Evolutionary conservation across 1,139 yeast species (phyloP).

Genomic region (Geotrichum histeridarum): DNA sequence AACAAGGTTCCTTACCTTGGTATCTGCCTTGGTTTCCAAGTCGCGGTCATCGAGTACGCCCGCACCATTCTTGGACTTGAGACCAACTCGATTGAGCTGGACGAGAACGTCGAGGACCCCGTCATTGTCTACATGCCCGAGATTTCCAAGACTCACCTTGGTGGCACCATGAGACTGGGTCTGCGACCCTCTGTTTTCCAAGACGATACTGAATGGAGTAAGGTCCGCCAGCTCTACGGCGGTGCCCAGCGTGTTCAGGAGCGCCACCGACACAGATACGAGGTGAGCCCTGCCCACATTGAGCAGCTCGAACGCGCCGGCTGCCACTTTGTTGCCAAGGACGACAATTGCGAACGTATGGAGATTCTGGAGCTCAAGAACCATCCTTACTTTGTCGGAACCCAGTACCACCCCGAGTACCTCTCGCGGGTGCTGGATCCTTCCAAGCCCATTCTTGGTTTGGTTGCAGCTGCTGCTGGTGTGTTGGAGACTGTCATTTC

Average conservation of each 20-base stretch:
- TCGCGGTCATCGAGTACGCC: slow-evolving; percentile 94
- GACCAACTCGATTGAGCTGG: slow-evolving; percentile 84
- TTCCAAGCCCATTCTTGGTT: slow-evolving; percentile 91
- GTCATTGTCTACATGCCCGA: slow-evolving; percentile 98
- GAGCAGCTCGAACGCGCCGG: slow-evolving; percentile 69
- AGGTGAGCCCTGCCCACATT: slow-evolving; percentile 86
- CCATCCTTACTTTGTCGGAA: slow-evolving; percentile 90
- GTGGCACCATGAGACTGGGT: slow-evolving; percentile 99
- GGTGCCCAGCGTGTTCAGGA: slow-evolving; percentile 65
- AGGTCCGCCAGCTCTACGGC: slow-evolving; percentile 76
- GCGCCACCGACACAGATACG: slow-evolving; percentile 98
- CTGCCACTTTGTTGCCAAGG: slow-evolving; percentile 85
- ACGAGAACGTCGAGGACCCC: slow-evolving; percentile 59
- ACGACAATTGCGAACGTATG: slow-evolving; percentile 86
- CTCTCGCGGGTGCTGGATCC: slow-evolving; percentile 94
- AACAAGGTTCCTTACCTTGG: slow-evolving; percentile 92
- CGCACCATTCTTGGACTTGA: slow-evolving; percentile 67
- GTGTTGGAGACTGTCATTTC: slow-evolving; percentile 53
- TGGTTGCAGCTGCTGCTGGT: slow-evolving; percentile 89
- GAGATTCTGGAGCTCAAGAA: slow-evolving; percentile 76
- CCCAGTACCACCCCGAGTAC: slow-evolving; percentile 98
- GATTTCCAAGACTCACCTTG: slow-evolving; percentile 89
- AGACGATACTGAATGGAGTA: slow-evolving; percentile 63
- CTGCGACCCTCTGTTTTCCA: slow-evolving; percentile 84
- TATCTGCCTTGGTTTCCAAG: slow-evolving; percentile 94